Evolutionary conservation across 768 basidiomycete genomes (phyloP).

Genomic region (Myochromella boudieri): DNA sequence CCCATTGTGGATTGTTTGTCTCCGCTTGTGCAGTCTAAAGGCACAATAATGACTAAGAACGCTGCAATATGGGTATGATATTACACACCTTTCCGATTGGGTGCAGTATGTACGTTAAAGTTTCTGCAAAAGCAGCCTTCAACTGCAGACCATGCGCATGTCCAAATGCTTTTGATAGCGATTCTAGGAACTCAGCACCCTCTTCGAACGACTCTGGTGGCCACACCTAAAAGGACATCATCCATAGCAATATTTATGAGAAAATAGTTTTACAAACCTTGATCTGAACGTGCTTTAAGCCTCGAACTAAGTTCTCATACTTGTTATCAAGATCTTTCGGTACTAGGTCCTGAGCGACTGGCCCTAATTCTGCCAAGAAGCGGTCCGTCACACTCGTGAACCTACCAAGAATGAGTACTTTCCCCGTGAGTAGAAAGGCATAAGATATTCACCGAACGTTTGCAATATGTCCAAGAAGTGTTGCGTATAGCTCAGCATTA

Average conservation of each 20-base stretch:
- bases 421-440: background rate
- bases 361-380: constrained; percentile 77
- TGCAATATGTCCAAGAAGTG: constrained; percentile 81
- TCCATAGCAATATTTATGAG: background rate
- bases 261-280: constrained; percentile 47
- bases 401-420: constrained; percentile 33
- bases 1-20: constrained; percentile 94
- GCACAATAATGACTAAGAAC: constrained; percentile 4
- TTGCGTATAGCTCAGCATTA: constrained; percentile 82
- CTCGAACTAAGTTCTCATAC: constrained; percentile 83
- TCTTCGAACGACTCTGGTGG: constrained; percentile 92
- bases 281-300: constrained; percentile 79
- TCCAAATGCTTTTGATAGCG: constrained; percentile 78
- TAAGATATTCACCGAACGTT: constrained; percentile 62
- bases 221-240: constrained; percentile 64
- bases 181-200: constrained; percentile 87
- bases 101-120: constrained; percentile 73
- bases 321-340: constrained; percentile 79
- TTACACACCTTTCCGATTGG: constrained; percentile 77
- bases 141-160: constrained; percentile 81
- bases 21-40: constrained; percentile 88
- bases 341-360: constrained; percentile 72
- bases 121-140: constrained; percentile 86
- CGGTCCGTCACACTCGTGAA: constrained; percentile 94
- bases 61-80: background rate